A percentile compares a stretch with the other conserved stretches of the same genome.
Conservation (phyloP, 2,329 filamentous ascomycete genomes). For the Paraphoma chrysanthemicola region DNA sequence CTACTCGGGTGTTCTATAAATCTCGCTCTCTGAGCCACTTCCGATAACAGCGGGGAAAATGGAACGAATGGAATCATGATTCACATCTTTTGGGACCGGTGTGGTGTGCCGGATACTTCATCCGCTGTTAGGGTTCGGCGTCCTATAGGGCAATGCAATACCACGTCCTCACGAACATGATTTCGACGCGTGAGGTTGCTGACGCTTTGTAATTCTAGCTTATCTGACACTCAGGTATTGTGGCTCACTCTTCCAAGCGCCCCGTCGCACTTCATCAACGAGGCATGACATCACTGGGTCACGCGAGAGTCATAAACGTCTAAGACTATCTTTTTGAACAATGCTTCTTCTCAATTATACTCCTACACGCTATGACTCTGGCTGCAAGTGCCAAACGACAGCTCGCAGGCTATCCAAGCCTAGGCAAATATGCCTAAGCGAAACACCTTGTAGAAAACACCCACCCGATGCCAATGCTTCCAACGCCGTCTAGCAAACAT, state of each 20-base stretch:
- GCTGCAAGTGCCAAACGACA: background rate
- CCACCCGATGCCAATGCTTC: background rate
- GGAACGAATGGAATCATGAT: conserved; percentile 39
- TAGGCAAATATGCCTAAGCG: background rate
- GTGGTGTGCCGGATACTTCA: conserved; percentile 34
- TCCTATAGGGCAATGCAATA: conserved; percentile 45
- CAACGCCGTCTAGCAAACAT: background rate
- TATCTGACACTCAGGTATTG: too few relatives aligned
- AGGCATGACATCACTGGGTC: too few relatives aligned
- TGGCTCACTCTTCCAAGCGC: too few relatives aligned
- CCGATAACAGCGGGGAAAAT: conserved; percentile 31
- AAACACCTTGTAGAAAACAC: background rate
- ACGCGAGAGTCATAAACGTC: background rate
- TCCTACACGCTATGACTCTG: background rate
- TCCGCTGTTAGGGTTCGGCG: conserved; percentile 36
- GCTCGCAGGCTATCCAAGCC: background rate
- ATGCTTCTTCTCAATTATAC: background rate
- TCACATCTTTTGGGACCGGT: conserved; percentile 34
- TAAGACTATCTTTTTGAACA: background rate
- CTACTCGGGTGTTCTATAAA: conserved; percentile 34
- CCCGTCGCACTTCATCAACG: too few relatives aligned
- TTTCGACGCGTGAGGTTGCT: background rate
- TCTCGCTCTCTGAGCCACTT: conserved; percentile 25
- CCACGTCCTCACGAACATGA: conserved; percentile 40
- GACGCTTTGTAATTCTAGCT: too few relatives aligned